Conservation (phyloP, 2,329 filamentous ascomycete species). For the Pyrenophora seminiperda region DNA sequence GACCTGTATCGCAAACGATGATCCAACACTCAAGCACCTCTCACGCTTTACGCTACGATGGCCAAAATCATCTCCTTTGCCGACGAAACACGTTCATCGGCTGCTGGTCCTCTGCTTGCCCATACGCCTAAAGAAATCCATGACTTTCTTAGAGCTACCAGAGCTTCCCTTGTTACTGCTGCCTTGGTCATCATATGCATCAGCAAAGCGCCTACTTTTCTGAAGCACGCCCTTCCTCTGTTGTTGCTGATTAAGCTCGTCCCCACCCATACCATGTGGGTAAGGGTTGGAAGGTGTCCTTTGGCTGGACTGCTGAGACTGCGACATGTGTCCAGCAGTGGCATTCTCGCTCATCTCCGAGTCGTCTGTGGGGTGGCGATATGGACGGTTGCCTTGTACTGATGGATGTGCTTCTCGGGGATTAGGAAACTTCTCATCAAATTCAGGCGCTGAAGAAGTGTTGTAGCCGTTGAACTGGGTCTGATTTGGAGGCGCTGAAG, state of each 20-base stretch:
- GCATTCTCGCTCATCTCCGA: conserved; percentile 42
- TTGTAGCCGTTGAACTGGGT: conserved; percentile 43
- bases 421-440: conserved; percentile 46
- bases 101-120: conserved; percentile 67
- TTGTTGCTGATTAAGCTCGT: conserved; percentile 25
- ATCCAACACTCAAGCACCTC: neutral
- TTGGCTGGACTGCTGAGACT: conserved; percentile 26
- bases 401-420: conserved; percentile 41
- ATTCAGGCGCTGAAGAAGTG: conserved; percentile 26
- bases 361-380: conserved; percentile 40
- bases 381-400: conserved; percentile 28
- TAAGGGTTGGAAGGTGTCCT: conserved; percentile 35
- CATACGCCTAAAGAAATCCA: conserved; percentile 95
- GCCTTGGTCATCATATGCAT: conserved; percentile 74
- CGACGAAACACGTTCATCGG: conserved; percentile 7
- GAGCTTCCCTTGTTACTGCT: conserved; percentile 38
- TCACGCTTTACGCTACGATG: neutral
- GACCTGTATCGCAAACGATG: neutral
- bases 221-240: conserved; percentile 65
- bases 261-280: conserved; percentile 49
- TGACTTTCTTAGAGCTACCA: conserved; percentile 87
- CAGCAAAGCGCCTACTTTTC: conserved; percentile 84
- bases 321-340: conserved; percentile 19
- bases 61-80: neutral
- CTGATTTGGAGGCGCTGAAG: conserved; percentile 45